phyloP scores from a whole-genome alignment of 2,329 filamentous ascomycete species.

The Colletotrichum sp. region DNA sequence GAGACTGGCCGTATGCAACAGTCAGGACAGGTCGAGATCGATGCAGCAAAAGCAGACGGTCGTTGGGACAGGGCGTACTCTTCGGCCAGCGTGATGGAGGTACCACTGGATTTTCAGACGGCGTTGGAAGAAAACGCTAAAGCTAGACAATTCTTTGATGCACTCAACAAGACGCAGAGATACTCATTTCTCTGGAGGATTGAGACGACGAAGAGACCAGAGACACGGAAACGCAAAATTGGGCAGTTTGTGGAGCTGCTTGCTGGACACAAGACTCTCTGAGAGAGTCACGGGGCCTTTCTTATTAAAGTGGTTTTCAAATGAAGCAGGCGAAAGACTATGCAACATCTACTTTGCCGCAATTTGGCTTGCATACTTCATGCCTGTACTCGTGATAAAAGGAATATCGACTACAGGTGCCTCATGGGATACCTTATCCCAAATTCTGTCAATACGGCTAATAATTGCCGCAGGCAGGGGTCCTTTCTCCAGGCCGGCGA shows the following conservation, averaged over 20 bases:
- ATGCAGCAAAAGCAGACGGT: slow-evolving; percentile 60
- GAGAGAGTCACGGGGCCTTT: background rate
- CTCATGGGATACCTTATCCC: background rate
- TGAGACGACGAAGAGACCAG: slow-evolving; percentile 41
- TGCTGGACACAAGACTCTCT: slow-evolving; percentile 33
- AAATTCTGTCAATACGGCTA: background rate
- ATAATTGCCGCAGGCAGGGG: background rate
- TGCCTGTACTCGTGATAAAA: background rate
- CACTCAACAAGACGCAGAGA: slow-evolving; percentile 46
- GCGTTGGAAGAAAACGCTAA: slow-evolving; percentile 40
- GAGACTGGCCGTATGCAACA: slow-evolving; percentile 51
- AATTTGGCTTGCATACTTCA: background rate
- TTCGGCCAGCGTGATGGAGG: slow-evolving; percentile 47
- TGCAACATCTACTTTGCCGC: background rate
- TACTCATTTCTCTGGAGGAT: slow-evolving; percentile 51
- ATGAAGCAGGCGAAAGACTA: too few species aligned
- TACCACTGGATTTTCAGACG: slow-evolving; percentile 52
- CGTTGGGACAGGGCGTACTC: slow-evolving; percentile 63
- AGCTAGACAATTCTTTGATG: slow-evolving; percentile 44
- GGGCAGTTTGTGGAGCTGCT: slow-evolving; percentile 44
- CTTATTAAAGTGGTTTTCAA: background rate
- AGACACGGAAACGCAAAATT: slow-evolving; percentile 41
- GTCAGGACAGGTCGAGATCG: slow-evolving; percentile 52
- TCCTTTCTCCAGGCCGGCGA: background rate
- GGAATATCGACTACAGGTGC: background rate